Base-by-base conservation (phyloP, 2,329 filamentous ascomycete species). In the Monosporascus sp. region DNA sequence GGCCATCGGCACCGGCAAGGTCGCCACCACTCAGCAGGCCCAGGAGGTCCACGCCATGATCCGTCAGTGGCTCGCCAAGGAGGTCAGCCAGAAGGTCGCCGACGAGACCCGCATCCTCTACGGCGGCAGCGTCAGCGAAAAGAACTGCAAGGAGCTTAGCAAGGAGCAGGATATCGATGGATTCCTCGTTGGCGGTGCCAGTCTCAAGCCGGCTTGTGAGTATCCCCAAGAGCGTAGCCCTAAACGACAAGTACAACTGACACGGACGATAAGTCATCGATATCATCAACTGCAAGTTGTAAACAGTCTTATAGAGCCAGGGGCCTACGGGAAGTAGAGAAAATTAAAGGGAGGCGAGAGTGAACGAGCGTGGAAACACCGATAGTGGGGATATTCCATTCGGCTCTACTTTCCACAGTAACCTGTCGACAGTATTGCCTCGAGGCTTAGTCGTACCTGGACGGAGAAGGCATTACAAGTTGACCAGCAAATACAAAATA, bases 111-210 rank as follows among this genome's bases (percentile, higher is more conserved):
- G 94, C 66, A 90, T 99, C 71, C 86, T 99, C 70, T 99, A 99
- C 75, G 94, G 94, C 62, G 94, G 94, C 70, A 94, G 88, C 66
- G 94, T 99, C 67, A 95, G 82, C 71, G 94, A 96, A 82, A 97
- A 97, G 88, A 99, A 99, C 85, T 95, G 90, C 82, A 83, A 80
- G 69, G 93, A 97, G 60, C 83, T 99, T 66, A 85, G 88, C 71
- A 93, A 91, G 81, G 85, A 97, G 83, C 72, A 83, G 60, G 94
- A 99, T 74, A 96, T 99, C 72, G 94, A 99, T 74, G 94, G 94
- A 54, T 97, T 97, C 86, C 83, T 97, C 63, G 93, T 97, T 62
- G 93, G 93, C 61, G 93, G 93, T 74, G 93, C 93, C 70, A 94
- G 89, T 72, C 84, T 97, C 78, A 97, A 97, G 86, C 93, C 93